Conservation (phyloP, 2,329 filamentous ascomycete genomes). For the Epicoccum sorghinum region DNA sequence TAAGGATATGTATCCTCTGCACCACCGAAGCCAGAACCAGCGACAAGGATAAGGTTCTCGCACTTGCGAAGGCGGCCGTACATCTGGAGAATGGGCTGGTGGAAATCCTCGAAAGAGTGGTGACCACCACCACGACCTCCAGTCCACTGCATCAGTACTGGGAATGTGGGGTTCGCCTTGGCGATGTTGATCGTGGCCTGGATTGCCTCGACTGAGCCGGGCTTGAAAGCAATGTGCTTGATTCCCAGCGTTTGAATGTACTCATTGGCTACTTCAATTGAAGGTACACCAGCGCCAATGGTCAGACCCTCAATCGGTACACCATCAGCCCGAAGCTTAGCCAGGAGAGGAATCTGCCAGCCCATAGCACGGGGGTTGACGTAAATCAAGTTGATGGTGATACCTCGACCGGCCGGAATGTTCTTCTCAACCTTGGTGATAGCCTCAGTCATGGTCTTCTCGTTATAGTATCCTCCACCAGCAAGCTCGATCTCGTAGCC, state of each 20-base stretch:
- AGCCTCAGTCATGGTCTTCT: slow-evolving; percentile 52
- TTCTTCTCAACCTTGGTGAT: slow-evolving; percentile 53
- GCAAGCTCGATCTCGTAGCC: slow-evolving; percentile 57
- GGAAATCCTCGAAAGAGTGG: slow-evolving; percentile 59
- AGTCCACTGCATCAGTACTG: slow-evolving; percentile 57
- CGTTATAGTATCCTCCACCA: slow-evolving; percentile 58
- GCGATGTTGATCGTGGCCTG: slow-evolving; percentile 56
- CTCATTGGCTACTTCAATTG: slow-evolving; percentile 55
- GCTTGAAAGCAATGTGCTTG: slow-evolving; percentile 57
- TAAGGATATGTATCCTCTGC: slow-evolving; percentile 56
- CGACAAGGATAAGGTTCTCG: slow-evolving; percentile 55
- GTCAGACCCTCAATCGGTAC: slow-evolving; percentile 56
- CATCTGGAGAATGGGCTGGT: slow-evolving; percentile 56
- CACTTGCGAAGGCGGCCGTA: slow-evolving; percentile 54
- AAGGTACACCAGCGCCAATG: slow-evolving; percentile 57
- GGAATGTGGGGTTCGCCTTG: slow-evolving; percentile 53
- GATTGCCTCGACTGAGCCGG: slow-evolving; percentile 54
- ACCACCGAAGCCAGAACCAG: slow-evolving; percentile 56
- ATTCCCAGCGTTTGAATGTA: slow-evolving; percentile 64
- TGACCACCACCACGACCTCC: slow-evolving; percentile 58
- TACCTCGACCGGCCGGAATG: slow-evolving; percentile 57
- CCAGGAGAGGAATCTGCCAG: slow-evolving; percentile 60
- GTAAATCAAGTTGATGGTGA: slow-evolving; percentile 61
- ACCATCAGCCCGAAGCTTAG: slow-evolving; percentile 54
- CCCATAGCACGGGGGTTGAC: slow-evolving; percentile 59